phyloP scores from a whole-genome alignment of 306 rosid genomes.

The Myrica gale region DNA sequence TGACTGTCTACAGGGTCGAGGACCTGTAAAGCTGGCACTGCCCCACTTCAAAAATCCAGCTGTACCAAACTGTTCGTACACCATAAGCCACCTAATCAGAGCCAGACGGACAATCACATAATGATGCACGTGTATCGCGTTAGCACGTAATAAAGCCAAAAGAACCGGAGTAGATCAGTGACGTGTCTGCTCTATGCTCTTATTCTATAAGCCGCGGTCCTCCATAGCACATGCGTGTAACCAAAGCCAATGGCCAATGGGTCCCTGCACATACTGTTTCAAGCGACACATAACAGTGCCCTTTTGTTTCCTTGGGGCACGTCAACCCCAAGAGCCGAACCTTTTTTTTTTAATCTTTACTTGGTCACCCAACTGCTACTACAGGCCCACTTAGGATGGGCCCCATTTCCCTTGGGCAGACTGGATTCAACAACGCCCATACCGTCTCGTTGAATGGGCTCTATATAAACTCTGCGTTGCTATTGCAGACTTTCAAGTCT shows the following conservation, averaged over 20 bases:
- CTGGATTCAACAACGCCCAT: constrained; percentile 31
- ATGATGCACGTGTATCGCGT: neutral
- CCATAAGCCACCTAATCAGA: neutral
- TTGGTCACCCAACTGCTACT: constrained; percentile 69
- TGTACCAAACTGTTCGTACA: constrained; percentile 22
- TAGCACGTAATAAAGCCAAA: constrained; percentile 15
- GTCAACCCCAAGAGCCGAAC: constrained; percentile 41
- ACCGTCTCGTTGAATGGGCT: constrained; percentile 22
- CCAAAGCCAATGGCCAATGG: constrained; percentile 16
- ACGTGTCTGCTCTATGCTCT: neutral
- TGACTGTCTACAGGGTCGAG: neutral
- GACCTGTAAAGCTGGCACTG: neutral
- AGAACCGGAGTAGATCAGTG: neutral
- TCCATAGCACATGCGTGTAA: constrained; percentile 38
- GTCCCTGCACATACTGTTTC: constrained; percentile 48
- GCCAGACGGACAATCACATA: constrained; percentile 1
- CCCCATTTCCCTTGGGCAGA: constrained; percentile 31
- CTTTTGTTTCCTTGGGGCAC: constrained; percentile 21
- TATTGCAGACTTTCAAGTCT: neutral
- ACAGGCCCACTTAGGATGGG: constrained; percentile 35
- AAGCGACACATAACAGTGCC: constrained; percentile 13
- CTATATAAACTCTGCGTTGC: constrained; percentile 34
- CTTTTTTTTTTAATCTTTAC: constrained; percentile 24
- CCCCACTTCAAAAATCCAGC: constrained; percentile 44
- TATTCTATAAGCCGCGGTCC: constrained; percentile 10